Conservation (phyloP, 371 early-diverging fungal species). For the Rhizopus stolonifer region DNA sequence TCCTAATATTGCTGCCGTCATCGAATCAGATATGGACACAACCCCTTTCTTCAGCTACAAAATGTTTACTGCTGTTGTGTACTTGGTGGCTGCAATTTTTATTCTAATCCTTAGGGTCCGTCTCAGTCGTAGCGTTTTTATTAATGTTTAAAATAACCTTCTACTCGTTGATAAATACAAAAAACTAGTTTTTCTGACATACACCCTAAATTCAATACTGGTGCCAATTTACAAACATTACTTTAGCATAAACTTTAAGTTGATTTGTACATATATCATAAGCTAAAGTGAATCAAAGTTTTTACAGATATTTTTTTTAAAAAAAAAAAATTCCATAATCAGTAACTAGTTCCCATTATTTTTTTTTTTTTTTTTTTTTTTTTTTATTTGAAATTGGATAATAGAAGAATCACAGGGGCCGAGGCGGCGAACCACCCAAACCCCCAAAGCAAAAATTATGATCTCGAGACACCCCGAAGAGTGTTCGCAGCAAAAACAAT, state of each 20-base stretch:
- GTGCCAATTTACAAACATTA: too few relatives aligned
- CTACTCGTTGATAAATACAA: too few relatives aligned
- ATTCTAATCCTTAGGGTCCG: conserved; percentile 19
- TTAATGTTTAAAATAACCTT: conserved; percentile 28
- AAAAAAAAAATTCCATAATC: background rate
- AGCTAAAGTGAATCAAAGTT: too few relatives aligned
- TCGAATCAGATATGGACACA: conserved; percentile 21
- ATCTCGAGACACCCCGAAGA: conserved; percentile 52
- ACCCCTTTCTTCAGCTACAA: conserved; percentile 34
- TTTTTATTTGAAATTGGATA: conserved; percentile 31
- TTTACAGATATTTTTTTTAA: too few relatives aligned
- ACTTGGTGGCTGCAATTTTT: conserved; percentile 14
- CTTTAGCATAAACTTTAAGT: too few relatives aligned
- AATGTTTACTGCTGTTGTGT: conserved; percentile 32
- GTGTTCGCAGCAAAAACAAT: conserved; percentile 43
- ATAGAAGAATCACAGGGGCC: conserved; percentile 31
- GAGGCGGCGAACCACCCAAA: conserved; percentile 34
- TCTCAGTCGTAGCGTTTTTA: conserved; percentile 17
- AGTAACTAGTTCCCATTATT: background rate
- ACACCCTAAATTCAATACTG: too few relatives aligned
- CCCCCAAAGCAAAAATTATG: conserved; percentile 53
- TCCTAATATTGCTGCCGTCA: conserved; percentile 37
- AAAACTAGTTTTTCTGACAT: too few relatives aligned
- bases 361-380: background rate
- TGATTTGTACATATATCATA: too few relatives aligned